Percentiles rank a stretch among this genome's conserved stretches.
These are phyloP conservation scores for Tetracentron sinense DNA, from an alignment of 164 flowering plant genomes.

Conservation along the genomic window DNA sequence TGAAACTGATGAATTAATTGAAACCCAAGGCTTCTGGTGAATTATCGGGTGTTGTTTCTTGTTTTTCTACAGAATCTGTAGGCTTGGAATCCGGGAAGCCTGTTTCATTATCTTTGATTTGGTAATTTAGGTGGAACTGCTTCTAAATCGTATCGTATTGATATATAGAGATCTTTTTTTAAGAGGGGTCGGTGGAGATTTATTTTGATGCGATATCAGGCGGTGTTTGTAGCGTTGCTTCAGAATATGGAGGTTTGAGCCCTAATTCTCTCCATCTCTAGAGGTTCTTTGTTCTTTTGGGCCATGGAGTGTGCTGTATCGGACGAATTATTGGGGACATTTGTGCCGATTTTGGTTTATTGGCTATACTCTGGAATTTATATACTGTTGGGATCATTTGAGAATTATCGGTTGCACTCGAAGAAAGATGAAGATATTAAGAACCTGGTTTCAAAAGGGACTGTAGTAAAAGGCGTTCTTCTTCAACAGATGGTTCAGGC, in stretches of 20 bases:
- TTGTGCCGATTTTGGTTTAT: slow-evolving; percentile 74
- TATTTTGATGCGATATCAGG: background rate
- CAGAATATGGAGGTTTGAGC: background rate
- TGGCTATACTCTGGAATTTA: slow-evolving; percentile 93
- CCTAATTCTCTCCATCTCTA: background rate
- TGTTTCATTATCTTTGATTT: too few species aligned
- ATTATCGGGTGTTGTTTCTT: too few species aligned
- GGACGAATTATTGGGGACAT: slow-evolving; percentile 73
- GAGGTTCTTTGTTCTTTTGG: background rate
- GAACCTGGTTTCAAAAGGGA: slow-evolving; percentile 70
- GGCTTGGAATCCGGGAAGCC: too few species aligned
- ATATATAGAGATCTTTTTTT: too few species aligned
- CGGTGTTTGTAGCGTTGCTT: background rate
- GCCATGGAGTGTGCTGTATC: slow-evolving; percentile 52
- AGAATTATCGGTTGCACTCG: slow-evolving; percentile 73
- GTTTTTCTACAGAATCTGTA: too few species aligned
- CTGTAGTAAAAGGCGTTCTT: slow-evolving; percentile 88
- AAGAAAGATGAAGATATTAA: slow-evolving; percentile 79
- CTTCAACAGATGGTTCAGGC: slow-evolving; percentile 84
- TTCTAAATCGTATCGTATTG: too few species aligned
- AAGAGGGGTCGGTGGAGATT: too few species aligned
- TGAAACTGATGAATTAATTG: too few species aligned
- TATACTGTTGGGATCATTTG: slow-evolving; percentile 46
- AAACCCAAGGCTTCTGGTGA: too few species aligned
- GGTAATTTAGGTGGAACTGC: too few species aligned